These are phyloP conservation scores for Capsicum rhomboideum DNA, from an alignment of 257 asterid genomes.

Conservation along the genomic window DNA sequence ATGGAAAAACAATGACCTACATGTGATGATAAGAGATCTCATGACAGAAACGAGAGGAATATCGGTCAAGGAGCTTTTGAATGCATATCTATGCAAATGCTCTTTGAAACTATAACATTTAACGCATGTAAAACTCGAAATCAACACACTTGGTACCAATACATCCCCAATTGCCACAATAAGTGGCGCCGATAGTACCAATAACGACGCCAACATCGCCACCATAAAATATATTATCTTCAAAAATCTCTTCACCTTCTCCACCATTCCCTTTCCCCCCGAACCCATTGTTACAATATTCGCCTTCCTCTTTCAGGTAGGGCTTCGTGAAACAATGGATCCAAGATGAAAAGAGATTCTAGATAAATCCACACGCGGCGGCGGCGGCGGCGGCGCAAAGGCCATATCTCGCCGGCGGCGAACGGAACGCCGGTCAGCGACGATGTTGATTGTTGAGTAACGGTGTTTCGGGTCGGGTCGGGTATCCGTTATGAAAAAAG, in stretches of 20 bases:
- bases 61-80: conserved; percentile 86
- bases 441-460: neutral
- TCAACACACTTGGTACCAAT: conserved; percentile 55
- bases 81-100: conserved; percentile 69
- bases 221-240: conserved; percentile 77
- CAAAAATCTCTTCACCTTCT: conserved; percentile 57
- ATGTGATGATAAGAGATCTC: conserved; percentile 78
- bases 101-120: conserved; percentile 55
- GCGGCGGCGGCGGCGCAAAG: conserved; percentile 10
- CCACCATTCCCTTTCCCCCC: conserved; percentile 62
- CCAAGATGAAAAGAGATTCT: conserved; percentile 9
- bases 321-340: conserved; percentile 16
- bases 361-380: too few species aligned
- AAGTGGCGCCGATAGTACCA: conserved; percentile 68
- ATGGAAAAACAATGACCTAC: conserved; percentile 26
- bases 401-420: conserved; percentile 45
- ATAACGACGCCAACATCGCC: conserved; percentile 68
- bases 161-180: conserved; percentile 73
- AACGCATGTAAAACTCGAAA: conserved; percentile 77
- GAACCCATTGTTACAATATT: conserved; percentile 5
- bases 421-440: neutral
- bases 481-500: neutral
- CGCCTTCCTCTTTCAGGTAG: neutral
- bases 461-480: neutral
- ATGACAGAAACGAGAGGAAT: conserved; percentile 80